Conservation (phyloP, 2,329 filamentous ascomycete genomes). For the Dothideomycetidae sp. region DNA sequence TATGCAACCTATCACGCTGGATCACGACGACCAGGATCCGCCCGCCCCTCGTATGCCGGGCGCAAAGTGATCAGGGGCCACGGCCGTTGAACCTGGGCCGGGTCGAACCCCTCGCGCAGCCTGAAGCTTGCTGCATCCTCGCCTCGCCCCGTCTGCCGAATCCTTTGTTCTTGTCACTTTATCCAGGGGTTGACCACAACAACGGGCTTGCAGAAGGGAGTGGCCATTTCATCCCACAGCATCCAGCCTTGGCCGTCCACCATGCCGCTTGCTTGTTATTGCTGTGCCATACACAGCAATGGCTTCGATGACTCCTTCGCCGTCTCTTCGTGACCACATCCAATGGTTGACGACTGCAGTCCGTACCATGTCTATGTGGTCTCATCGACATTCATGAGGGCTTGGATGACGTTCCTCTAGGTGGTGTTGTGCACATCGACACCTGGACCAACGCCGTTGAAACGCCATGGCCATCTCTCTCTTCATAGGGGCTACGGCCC, state of each 20-base stretch:
- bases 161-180: neutral
- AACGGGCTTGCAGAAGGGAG: slow-evolving; percentile 9
- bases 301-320: too few species aligned
- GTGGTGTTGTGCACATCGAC: too few species aligned
- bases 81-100: neutral
- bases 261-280: too few species aligned
- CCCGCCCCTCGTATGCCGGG: too few species aligned
- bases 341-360: too few species aligned
- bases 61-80: neutral
- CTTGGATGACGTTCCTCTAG: too few species aligned
- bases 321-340: too few species aligned
- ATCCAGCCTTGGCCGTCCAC: neutral
- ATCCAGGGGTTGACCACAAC: slow-evolving; percentile 6
- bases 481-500: neutral
- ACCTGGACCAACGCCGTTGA: slow-evolving; percentile 7
- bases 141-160: neutral
- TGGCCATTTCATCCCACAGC: neutral
- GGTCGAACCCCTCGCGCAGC: neutral
- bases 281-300: too few species aligned
- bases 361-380: too few species aligned
- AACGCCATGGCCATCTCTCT: slow-evolving; percentile 2
- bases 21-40: too few species aligned
- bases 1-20: too few species aligned
- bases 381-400: too few species aligned
- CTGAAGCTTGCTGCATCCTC: neutral